Base-by-base conservation (phyloP, 805 yeast species). In the Ogataea pilisensis region DNA sequence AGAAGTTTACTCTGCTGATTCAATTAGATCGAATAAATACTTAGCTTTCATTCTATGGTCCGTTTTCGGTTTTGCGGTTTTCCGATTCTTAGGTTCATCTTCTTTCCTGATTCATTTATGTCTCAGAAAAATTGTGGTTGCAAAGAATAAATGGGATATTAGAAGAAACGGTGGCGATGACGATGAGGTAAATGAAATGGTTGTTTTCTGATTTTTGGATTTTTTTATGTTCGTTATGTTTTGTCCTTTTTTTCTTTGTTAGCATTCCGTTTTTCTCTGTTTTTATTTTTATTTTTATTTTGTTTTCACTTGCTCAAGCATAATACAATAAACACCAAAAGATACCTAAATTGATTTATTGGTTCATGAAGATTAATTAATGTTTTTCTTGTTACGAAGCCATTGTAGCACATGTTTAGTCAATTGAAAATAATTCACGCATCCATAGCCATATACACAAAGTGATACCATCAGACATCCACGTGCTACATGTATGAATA, bases 41-140 rank as follows among this genome's bases (percentile, higher is more conserved):
- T 68, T 91, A 54, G 81, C 82, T 21, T 80, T 88, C 57, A 86
- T 93, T 52, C 69, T 93, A 45, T 90, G 97, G 97, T 75, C 91
- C 8, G 97, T 91, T 41, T 96, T 96, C 2, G 81, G 76, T 0
- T 71, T 93, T 53, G 84, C 98, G 0, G 66, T 79, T 5, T 75
- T 89, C 63, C 77, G 98, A 64, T 95, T 90, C 2, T 40, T 75
- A 22, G 99, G 98, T 2, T 86, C 97, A 0, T 54, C 79, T 31
- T 73, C 80, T 1, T 93, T 81, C 66, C 70, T 93, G 53, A 30
- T 74, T 9, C 75, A 72, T 50, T 49, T 61, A 11, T 48, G 48
- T 4, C 35, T 67, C 14, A 63, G 70, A 42, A 60, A 48, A 37
- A 41, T 55, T 14, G 61, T 63, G 20, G 60, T 61, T 21, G 49